These are phyloP conservation scores for Neurospora crassa DNA, from an alignment of 2,329 filamentous ascomycete genomes.

Conservation along the genomic window DNA sequence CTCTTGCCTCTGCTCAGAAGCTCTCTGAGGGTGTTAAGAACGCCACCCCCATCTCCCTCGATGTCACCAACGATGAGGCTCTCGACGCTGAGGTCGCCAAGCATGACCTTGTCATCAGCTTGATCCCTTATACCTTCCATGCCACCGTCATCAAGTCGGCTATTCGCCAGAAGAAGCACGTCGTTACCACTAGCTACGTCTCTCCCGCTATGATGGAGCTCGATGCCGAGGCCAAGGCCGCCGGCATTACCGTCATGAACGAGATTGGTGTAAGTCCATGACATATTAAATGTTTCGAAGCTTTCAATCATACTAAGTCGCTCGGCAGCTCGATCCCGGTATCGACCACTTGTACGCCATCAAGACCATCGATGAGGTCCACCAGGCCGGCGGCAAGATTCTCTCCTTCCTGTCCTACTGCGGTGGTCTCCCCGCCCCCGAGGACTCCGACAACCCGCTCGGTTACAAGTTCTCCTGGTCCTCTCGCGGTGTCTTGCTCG, in stretches of 20 bases:
- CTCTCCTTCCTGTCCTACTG: conserved; percentile 75
- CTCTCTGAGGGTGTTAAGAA: conserved; percentile 64
- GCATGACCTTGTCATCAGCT: conserved; percentile 66
- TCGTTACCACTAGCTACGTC: conserved; percentile 91
- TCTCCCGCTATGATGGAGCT: conserved; percentile 89
- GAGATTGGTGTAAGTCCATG: conserved; percentile 62
- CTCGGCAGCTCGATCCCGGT: conserved; percentile 43
- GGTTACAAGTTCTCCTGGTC: conserved; percentile 88
- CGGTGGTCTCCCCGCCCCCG: conserved; percentile 63
- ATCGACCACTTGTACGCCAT: conserved; percentile 73
- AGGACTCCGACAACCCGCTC: conserved; percentile 77
- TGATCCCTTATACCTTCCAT: conserved; percentile 92
- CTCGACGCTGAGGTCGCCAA: conserved; percentile 74
- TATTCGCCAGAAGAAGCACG: conserved; percentile 88
- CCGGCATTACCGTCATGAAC: conserved; percentile 95
- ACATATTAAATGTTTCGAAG: not conserved
- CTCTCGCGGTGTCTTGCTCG: conserved; percentile 76
- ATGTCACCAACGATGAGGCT: conserved; percentile 66
- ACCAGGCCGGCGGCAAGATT: conserved; percentile 79
- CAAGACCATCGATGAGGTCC: conserved; percentile 82
- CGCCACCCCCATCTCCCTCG: conserved; percentile 69
- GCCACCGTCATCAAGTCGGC: conserved; percentile 85
- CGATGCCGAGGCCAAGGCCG: conserved; percentile 71
- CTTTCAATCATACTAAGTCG: conserved; percentile 19
- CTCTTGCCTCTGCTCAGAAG: conserved; percentile 65